A percentile compares a stretch with the other conserved stretches of the same genome.
Conservation (phyloP, 2,329 filamentous ascomycete genomes). For the Diaporthe citri region DNA sequence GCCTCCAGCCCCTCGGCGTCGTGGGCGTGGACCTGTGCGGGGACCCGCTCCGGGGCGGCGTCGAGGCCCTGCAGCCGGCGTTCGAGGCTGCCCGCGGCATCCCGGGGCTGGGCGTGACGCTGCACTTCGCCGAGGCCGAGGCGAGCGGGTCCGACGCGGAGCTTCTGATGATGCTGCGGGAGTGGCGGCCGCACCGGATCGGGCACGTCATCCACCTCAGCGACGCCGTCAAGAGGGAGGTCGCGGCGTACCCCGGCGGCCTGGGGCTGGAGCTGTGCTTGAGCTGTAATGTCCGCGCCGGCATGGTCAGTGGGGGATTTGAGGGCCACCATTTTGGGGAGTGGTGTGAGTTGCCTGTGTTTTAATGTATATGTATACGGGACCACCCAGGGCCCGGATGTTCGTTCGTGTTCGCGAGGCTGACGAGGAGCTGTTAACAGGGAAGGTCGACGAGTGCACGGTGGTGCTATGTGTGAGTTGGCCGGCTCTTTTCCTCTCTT, state of each 20-base stretch:
- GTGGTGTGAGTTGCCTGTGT: conserved; percentile 62
- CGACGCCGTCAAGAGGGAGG: conserved; percentile 68
- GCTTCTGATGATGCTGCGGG: conserved; percentile 69
- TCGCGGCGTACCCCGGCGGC: conserved; percentile 59
- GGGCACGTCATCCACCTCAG: conserved; percentile 85
- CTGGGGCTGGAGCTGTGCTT: conserved; percentile 82
- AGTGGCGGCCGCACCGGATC: conserved; percentile 75
- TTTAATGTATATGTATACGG: not conserved
- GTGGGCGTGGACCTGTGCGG: conserved; percentile 86
- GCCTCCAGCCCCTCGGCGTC: conserved; percentile 66
- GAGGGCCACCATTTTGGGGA: conserved; percentile 82
- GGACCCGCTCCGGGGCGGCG: conserved; percentile 74
- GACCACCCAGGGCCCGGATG: accelerated
- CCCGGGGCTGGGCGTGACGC: conserved; percentile 72
- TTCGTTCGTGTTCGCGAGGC: not conserved
- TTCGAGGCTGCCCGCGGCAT: conserved; percentile 67
- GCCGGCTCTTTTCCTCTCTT: not conserved
- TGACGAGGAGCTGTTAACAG: not conserved
- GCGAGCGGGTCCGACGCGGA: conserved; percentile 70
- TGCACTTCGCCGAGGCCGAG: conserved; percentile 83
- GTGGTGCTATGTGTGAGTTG: conserved; percentile 78
- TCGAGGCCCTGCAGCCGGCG: conserved; percentile 69
- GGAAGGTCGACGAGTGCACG: conserved; percentile 65
- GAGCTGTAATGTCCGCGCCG: conserved; percentile 84
- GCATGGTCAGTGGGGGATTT: conserved; percentile 76